Percentiles rank a stretch among this genome's conserved stretches.
phyloP scores from a whole-genome alignment of 2,329 filamentous ascomycete genomes.

The Phialemonium atrogriseum region DNA sequence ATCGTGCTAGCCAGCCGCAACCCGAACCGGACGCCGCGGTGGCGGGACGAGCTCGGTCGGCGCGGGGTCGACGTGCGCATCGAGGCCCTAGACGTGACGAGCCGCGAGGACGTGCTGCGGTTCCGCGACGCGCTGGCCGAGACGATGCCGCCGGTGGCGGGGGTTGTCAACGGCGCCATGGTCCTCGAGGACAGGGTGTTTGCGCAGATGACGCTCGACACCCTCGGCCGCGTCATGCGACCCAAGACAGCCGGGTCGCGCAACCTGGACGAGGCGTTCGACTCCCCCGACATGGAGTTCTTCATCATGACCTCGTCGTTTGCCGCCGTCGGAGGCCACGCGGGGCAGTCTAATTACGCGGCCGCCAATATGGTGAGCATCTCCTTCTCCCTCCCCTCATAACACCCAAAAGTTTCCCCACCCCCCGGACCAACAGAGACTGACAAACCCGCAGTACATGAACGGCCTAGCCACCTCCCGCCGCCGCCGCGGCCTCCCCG shows the following conservation, averaged over 20 bases:
- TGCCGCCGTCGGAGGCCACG: slow-evolving; percentile 33
- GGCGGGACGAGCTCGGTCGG: slow-evolving; percentile 21
- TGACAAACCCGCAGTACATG: slow-evolving; percentile 24
- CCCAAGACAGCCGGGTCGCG: slow-evolving; percentile 31
- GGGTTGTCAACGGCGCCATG: slow-evolving; percentile 36
- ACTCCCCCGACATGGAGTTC: slow-evolving; percentile 26
- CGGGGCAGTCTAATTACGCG: slow-evolving; percentile 35
- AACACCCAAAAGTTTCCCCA: not conserved
- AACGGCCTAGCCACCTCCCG: slow-evolving; percentile 31
- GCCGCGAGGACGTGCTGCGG: slow-evolving; percentile 15
- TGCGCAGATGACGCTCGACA: slow-evolving; percentile 28
- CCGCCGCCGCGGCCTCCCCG: slow-evolving; percentile 24
- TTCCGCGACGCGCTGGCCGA: slow-evolving; percentile 16
- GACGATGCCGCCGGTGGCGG: slow-evolving; percentile 23
- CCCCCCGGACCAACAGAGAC: not conserved
- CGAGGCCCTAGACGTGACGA: slow-evolving; percentile 19
- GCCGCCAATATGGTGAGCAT: slow-evolving; percentile 29
- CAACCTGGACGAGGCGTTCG: slow-evolving; percentile 29
- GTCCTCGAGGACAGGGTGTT: slow-evolving; percentile 34
- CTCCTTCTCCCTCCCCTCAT: not conserved
- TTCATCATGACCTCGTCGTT: slow-evolving; percentile 40
- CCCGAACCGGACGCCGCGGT: slow-evolving; percentile 19
- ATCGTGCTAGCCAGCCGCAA: slow-evolving; percentile 32
- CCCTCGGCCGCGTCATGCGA: slow-evolving; percentile 26
- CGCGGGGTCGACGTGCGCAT: slow-evolving; percentile 16